These are phyloP conservation scores for Nepenthes gracilis DNA, from an alignment of 148 eudicot genomes.

Conservation along the genomic window DNA sequence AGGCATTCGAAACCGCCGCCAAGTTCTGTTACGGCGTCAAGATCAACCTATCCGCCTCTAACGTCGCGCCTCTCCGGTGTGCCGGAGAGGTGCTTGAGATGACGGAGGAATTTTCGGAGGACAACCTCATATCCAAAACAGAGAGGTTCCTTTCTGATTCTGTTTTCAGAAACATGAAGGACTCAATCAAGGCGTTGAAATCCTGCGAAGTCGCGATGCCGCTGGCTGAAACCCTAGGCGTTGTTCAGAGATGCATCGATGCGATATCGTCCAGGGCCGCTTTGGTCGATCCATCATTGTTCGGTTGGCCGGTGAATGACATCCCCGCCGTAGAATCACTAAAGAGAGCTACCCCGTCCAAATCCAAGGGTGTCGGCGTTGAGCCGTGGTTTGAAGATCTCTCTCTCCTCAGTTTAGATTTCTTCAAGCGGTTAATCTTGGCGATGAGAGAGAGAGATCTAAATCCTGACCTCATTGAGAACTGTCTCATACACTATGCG, in stretches of 20 bases:
- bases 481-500: constrained; percentile 56
- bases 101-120: constrained; percentile 75
- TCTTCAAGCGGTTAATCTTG: constrained; percentile 46
- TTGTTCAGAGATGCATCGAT: constrained; percentile 59
- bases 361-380: not conserved
- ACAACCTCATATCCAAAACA: constrained; percentile 64
- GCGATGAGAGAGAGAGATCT: constrained; percentile 45
- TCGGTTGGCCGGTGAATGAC: constrained; percentile 87
- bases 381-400: constrained; percentile 75
- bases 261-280: constrained; percentile 47
- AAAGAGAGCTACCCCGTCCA: not conserved
- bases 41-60: constrained; percentile 50
- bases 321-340: constrained; percentile 6
- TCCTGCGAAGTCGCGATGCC: constrained; percentile 54
- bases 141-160: constrained; percentile 53
- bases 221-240: constrained; percentile 56
- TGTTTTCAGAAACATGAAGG: constrained; percentile 40
- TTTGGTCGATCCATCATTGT: constrained; percentile 55
- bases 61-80: constrained; percentile 72
- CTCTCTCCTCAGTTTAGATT: constrained; percentile 24
- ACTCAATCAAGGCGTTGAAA: constrained; percentile 47
- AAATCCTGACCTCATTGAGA: constrained; percentile 57
- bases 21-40: constrained; percentile 96
- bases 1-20: constrained; percentile 75
- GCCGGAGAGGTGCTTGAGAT: constrained; percentile 72